phyloP scores from a whole-genome alignment of 495 filamentous ascomycete genomes.

The Trichoderma erinaceum region DNA sequence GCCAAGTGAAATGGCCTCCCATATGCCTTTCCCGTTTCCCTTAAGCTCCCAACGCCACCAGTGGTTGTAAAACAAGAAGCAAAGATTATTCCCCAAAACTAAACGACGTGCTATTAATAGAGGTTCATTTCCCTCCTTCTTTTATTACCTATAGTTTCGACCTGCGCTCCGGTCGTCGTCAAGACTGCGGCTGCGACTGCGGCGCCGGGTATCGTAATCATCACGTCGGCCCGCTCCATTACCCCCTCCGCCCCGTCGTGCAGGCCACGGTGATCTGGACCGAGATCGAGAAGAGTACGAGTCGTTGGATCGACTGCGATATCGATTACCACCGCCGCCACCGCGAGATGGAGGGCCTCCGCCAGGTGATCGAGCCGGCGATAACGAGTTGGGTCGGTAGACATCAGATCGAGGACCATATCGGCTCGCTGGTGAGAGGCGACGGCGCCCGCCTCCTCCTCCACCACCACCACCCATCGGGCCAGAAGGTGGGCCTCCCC shows the following conservation, averaged over 20 bases:
- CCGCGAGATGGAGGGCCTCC: conserved; percentile 23
- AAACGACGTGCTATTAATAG: neutral
- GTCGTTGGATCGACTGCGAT: conserved; percentile 22
- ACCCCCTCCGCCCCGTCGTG: conserved; percentile 38
- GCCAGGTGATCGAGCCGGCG: conserved; percentile 34
- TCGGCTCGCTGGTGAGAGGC: conserved; percentile 37
- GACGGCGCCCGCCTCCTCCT: conserved; percentile 25
- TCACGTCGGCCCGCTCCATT: conserved; percentile 25
- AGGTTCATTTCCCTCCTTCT: neutral
- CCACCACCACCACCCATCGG: conserved; percentile 27
- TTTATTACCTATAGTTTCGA: conserved; percentile 17
- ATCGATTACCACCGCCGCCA: conserved; percentile 32
- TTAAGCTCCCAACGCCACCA: neutral
- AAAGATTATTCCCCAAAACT: neutral
- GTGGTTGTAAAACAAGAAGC: neutral
- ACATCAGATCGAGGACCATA: conserved; percentile 43
- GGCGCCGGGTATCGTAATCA: conserved; percentile 38
- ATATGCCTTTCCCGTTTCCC: neutral
- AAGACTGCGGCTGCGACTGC: conserved; percentile 54
- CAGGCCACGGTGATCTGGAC: conserved; percentile 49
- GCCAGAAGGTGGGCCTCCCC: conserved; percentile 30
- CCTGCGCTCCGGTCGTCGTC: conserved; percentile 33
- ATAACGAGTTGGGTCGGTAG: conserved; percentile 46
- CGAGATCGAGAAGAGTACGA: conserved; percentile 45
- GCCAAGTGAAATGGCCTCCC: neutral